Percentiles rank a stretch among this genome's conserved stretches.
These are phyloP conservation scores for Diplocarpon rosae DNA, from an alignment of 2,329 filamentous ascomycete genomes.

Conservation along the genomic window DNA sequence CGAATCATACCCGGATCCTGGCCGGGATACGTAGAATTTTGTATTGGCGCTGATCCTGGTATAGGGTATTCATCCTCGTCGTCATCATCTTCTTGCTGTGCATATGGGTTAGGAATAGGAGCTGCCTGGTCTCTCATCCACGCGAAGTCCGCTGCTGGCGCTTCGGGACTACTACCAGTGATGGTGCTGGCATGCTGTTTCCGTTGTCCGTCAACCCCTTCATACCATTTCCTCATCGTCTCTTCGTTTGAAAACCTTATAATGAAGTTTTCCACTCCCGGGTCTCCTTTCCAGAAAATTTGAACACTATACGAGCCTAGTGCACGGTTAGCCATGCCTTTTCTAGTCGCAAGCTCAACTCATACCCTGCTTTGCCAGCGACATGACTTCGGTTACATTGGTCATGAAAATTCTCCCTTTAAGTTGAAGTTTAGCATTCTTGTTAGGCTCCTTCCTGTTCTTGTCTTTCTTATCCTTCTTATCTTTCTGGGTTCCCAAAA, in stretches of 20 bases:
- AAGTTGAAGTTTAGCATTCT: slow-evolving; percentile 71
- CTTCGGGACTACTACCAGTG: slow-evolving; percentile 34
- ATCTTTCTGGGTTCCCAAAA: slow-evolving; percentile 53
- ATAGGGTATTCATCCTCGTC: slow-evolving; percentile 41
- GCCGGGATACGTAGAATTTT: slow-evolving; percentile 27
- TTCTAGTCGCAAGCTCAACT: background rate
- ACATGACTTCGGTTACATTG: slow-evolving; percentile 92
- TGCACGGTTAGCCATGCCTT: background rate
- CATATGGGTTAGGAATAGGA: slow-evolving; percentile 73
- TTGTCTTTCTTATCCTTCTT: slow-evolving; percentile 64
- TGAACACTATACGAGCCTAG: slow-evolving; percentile 86
- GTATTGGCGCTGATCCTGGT: slow-evolving; percentile 25
- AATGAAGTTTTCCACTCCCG: slow-evolving; percentile 89
- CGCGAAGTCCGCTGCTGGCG: slow-evolving; percentile 53
- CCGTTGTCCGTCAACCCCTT: slow-evolving; percentile 66
- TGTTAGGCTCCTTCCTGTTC: slow-evolving; percentile 59
- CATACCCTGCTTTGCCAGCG: slow-evolving; percentile 76
- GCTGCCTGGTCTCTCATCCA: slow-evolving; percentile 62
- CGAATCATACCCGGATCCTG: slow-evolving; percentile 46
- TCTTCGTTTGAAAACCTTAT: slow-evolving; percentile 91
- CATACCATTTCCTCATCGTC: slow-evolving; percentile 84
- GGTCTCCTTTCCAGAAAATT: slow-evolving; percentile 97
- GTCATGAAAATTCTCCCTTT: slow-evolving; percentile 99
- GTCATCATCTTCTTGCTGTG: slow-evolving; percentile 50
- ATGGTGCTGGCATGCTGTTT: slow-evolving; percentile 44